A percentile compares a stretch with the other conserved stretches of the same genome.
These are phyloP conservation scores for Melastoma candidum DNA, from an alignment of 441 rosid genomes.

Conservation along the genomic window DNA sequence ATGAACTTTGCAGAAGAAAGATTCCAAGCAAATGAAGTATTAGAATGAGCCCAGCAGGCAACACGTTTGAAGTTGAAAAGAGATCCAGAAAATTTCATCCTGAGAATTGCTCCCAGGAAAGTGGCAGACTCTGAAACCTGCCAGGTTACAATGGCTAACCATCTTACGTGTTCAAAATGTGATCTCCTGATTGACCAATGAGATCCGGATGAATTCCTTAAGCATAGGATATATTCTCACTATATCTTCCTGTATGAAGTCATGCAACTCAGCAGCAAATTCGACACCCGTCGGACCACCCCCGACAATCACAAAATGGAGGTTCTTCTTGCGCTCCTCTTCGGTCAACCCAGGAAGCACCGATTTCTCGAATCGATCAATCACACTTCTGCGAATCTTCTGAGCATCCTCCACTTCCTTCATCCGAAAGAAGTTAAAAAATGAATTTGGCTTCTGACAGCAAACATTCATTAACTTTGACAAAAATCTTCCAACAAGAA, in stretches of 20 bases:
- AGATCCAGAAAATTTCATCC: too few relatives aligned
- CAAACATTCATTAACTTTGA: background rate
- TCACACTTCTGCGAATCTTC: conserved; percentile 63
- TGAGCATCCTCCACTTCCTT: conserved; percentile 96
- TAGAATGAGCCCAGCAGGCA: too few relatives aligned
- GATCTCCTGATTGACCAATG: conserved; percentile 91
- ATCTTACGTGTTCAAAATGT: conserved; percentile 68
- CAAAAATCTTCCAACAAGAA: conserved; percentile 1
- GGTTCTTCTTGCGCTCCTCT: conserved; percentile 61
- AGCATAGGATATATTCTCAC: conserved; percentile 57
- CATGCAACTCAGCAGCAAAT: conserved; percentile 95
- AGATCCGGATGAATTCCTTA: conserved; percentile 62
- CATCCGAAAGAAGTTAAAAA: conserved; percentile 3
- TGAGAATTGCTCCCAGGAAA: too few relatives aligned
- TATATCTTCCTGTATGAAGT: conserved; percentile 66
- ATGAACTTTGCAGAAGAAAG: too few relatives aligned
- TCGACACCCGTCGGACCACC: conserved; percentile 99
- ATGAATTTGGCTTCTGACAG: background rate
- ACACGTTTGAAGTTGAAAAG: too few relatives aligned
- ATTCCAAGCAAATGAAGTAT: too few relatives aligned
- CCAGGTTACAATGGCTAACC: too few relatives aligned
- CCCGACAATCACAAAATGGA: conserved; percentile 88
- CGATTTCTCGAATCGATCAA: conserved; percentile 79
- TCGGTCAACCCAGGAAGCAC: conserved; percentile 71
- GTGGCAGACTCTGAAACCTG: too few relatives aligned